Evolutionary conservation across 2,329 filamentous ascomycete genomes (phyloP), one percentile per base, ranked within the genome.

Genomic region (Emmonsia crescens): DNA sequence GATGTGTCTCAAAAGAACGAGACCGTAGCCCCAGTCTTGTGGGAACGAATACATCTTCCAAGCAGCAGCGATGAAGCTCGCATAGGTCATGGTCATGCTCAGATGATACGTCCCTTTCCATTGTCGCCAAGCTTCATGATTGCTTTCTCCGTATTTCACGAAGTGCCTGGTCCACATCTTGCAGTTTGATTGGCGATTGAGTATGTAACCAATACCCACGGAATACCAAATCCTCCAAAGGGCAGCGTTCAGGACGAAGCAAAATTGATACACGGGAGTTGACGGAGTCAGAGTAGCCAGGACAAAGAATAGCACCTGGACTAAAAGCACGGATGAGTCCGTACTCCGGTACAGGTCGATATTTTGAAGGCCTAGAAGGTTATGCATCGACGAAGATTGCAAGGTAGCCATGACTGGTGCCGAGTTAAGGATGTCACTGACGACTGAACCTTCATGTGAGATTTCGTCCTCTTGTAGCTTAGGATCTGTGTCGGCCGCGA

Each of bases 91-190:
- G 61, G 86, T 85, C 83, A 93, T 92, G 75, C 90, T 95, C 67
- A 97, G 81, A 72, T 99, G 91, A 70, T 96, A 96, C 70, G 96
- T 85, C 38, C 89, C 91, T 76, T 96, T 97, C 94, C 94, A 99
- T 73, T 99, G 93, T 61, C 88, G 86, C 94, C 94, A 99, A 3
- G 93, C 93, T 75, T 97, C 94, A 64, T 88, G 87, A 2, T 87
- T 87, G 64, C 84, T 91, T 73, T 97, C 94, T 64, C 94, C 94
- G 70, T 88, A 96, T 74, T 99, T 99, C 76, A 99, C 84, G 72
- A 97, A 99, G 78, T 99, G 94, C 31, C 94, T 86, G 19, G 93
- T 97, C 91, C 94, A 97, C 74, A 89, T 86, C 78, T 97, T 97
- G 75, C 87, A 85, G 70, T 88, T 87, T 24, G 93, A 96, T 75